phyloP scores from a whole-genome alignment of 306 rosid genomes.

The Acacia acuminata region DNA sequence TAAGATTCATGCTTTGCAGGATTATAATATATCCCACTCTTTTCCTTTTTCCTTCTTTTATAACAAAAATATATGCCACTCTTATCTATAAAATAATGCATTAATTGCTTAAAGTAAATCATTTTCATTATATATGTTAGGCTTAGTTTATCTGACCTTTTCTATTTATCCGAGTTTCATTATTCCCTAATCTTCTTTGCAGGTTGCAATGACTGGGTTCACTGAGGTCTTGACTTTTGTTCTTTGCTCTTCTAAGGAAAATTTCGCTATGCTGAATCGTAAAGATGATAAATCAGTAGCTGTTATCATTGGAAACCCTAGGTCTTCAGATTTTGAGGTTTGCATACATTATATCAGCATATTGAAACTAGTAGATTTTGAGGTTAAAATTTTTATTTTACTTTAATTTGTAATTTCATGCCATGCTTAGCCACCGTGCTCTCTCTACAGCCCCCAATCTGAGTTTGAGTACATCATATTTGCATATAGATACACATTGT shows the following conservation, averaged over 20 bases:
- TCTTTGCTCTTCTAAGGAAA: constrained; percentile 80
- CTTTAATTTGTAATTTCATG: neutral
- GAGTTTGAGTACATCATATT: neutral
- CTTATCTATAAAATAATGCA: neutral
- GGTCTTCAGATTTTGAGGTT: constrained; percentile 91
- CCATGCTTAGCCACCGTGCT: neutral
- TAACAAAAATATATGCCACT: neutral
- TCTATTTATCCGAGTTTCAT: constrained; percentile 22
- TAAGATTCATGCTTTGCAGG: neutral
- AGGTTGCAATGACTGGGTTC: constrained; percentile 85
- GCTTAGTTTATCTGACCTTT: constrained; percentile 12
- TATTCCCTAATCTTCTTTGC: constrained; percentile 28
- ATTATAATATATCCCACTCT: neutral
- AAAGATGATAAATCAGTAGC: constrained; percentile 69
- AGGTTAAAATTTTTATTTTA: neutral
- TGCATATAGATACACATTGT: neutral
- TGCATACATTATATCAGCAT: neutral
- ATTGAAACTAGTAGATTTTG: neutral
- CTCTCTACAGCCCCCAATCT: neutral
- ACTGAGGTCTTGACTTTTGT: constrained; percentile 91
- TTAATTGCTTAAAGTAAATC: neutral
- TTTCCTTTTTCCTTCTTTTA: neutral
- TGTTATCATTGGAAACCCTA: constrained; percentile 83
- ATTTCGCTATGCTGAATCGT: constrained; percentile 77
- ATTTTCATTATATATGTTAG: constrained; percentile 8